phyloP scores from a whole-genome alignment of 208 protist genomes.

The Phytomonas sp. region DNA sequence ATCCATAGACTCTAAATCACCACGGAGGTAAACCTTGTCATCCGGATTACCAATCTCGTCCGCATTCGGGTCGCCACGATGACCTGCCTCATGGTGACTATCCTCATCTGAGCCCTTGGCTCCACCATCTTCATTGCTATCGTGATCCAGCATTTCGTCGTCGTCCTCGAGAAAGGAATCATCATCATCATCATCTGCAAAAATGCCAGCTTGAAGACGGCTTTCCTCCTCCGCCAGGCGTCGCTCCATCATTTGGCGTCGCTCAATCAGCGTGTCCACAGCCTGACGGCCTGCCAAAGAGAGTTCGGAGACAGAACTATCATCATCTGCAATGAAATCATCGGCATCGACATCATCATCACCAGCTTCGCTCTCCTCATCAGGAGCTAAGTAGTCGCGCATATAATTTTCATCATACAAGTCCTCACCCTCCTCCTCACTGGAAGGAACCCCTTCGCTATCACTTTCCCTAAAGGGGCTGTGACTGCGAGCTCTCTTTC shows the following conservation, averaged over 20 bases:
- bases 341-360: constrained; percentile 26
- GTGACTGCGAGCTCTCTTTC: background rate
- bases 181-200: constrained; percentile 64
- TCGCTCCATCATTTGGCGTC: constrained; percentile 49
- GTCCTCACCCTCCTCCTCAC: constrained; percentile 74
- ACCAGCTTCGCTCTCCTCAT: constrained; percentile 63
- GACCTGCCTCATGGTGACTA: constrained; percentile 8
- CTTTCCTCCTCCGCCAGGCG: constrained; percentile 50
- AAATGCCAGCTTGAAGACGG: constrained; percentile 67
- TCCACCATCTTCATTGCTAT: constrained; percentile 13
- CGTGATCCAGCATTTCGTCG: constrained; percentile 15
- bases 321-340: constrained; percentile 71
- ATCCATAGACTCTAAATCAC: constrained; percentile 61
- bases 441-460: constrained; percentile 19
- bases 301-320: constrained; percentile 65
- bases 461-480: background rate
- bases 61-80: constrained; percentile 20
- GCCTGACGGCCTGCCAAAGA: constrained; percentile 60
- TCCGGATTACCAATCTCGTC: constrained; percentile 22
- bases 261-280: constrained; percentile 72
- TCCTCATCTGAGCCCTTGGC: constrained; percentile 6
- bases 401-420: constrained; percentile 87
- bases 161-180: constrained; percentile 20
- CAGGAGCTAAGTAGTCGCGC: constrained; percentile 74
- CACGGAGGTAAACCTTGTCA: constrained; percentile 62